Percentiles rank a stretch among this genome's conserved stretches.
phyloP scores from a whole-genome alignment of 2,329 filamentous ascomycete species.

The Amesomyces nigricolor region DNA sequence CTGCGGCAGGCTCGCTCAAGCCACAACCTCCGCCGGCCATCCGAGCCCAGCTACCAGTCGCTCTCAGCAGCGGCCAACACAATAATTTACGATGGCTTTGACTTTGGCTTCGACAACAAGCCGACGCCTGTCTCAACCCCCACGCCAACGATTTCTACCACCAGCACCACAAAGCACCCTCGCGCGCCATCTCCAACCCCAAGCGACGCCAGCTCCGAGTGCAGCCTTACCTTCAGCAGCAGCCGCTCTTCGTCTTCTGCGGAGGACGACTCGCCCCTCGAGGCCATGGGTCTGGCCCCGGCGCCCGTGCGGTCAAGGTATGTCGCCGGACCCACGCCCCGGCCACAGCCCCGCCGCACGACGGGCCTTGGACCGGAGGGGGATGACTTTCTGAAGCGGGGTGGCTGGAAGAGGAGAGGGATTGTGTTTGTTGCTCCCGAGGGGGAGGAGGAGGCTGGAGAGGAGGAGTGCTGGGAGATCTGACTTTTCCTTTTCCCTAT shows the following conservation, averaged over 20 bases:
- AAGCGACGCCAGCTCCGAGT: conserved; percentile 16
- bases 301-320: conserved; percentile 1
- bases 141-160: conserved; percentile 3
- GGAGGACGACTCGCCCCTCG: background rate
- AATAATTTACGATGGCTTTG: conserved; percentile 31
- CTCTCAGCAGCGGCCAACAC: conserved; percentile 17
- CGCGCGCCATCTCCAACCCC: conserved; percentile 18
- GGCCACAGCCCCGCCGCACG: background rate
- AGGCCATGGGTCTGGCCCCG: conserved; percentile 6
- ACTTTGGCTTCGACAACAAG: conserved; percentile 30
- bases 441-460: conserved; percentile 19
- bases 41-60: background rate
- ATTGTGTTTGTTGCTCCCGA: conserved; percentile 30
- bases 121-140: conserved; percentile 1
- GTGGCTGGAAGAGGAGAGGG: conserved; percentile 34
- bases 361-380: conserved; percentile 20
- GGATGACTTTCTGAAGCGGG: conserved; percentile 30
- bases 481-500: background rate
- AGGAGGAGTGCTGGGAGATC: conserved; percentile 27
- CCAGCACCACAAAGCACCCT: background rate
- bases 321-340: background rate
- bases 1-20: conserved; percentile 20
- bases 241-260: background rate
- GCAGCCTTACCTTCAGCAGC: conserved; percentile 12
- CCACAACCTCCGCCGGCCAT: conserved; percentile 1